These are phyloP conservation scores for Mikania micrantha DNA, from an alignment of 129 eudicot genomes.

Conservation along the genomic window DNA sequence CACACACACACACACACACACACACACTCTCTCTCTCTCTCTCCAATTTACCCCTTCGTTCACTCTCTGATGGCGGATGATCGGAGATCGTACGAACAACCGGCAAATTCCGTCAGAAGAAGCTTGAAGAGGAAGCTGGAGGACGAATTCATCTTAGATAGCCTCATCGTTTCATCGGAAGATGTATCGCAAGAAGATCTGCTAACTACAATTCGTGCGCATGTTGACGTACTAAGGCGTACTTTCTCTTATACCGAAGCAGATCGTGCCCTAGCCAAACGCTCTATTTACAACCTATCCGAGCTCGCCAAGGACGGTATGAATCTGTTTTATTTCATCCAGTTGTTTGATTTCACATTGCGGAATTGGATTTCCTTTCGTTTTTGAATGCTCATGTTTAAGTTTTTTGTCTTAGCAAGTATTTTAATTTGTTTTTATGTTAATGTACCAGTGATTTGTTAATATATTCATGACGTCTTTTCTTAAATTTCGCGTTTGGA, in stretches of 20 bases:
- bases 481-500: neutral
- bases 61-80: slow-evolving; percentile 62
- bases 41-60: slow-evolving; percentile 20
- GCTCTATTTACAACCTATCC: slow-evolving; percentile 51
- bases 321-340: neutral
- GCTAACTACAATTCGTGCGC: slow-evolving; percentile 37
- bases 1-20: neutral
- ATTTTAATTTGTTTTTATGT: neutral
- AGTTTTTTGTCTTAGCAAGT: neutral
- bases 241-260: slow-evolving; percentile 35
- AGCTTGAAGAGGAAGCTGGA: slow-evolving; percentile 86
- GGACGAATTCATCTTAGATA: slow-evolving; percentile 44
- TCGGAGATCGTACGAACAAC: slow-evolving; percentile 48
- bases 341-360: neutral
- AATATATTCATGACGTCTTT: neutral
- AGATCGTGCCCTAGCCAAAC: slow-evolving; percentile 71
- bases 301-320: slow-evolving; percentile 68
- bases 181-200: slow-evolving; percentile 56
- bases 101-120: slow-evolving; percentile 46
- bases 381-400: neutral
- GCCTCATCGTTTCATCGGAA: slow-evolving; percentile 17
- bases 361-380: neutral
- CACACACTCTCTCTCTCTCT: neutral
- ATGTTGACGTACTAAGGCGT: slow-evolving; percentile 42
- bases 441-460: neutral